Conservation (phyloP, 2,329 filamentous ascomycete genomes). For the Myriosclerotinia duriaeana region DNA sequence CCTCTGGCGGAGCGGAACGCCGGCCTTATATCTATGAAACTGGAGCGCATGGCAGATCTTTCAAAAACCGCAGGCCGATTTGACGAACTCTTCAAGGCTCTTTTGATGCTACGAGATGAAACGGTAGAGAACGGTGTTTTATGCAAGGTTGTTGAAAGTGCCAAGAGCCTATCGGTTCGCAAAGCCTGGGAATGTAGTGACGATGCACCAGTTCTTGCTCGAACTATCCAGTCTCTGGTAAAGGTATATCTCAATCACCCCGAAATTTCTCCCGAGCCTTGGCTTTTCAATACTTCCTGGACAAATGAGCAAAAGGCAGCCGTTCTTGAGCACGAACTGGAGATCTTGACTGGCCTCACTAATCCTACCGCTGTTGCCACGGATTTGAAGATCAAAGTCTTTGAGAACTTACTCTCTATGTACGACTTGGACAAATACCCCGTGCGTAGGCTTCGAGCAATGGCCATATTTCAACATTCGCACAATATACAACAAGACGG, state of each 20-base stretch:
- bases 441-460: constrained; percentile 37
- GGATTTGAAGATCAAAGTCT: constrained; percentile 31
- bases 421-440: constrained; percentile 38
- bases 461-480: constrained; percentile 32
- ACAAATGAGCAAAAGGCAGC: constrained; percentile 54
- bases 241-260: constrained; percentile 60
- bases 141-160: constrained; percentile 50
- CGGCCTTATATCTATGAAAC: constrained; percentile 61
- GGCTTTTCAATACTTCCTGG: constrained; percentile 34
- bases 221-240: constrained; percentile 59
- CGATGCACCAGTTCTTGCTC: constrained; percentile 54
- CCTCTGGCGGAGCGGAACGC: constrained; percentile 55
- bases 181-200: constrained; percentile 55
- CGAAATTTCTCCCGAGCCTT: constrained; percentile 53
- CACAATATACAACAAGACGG: constrained; percentile 9
- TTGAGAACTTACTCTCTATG: constrained; percentile 33
- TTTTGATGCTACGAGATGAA: constrained; percentile 60
- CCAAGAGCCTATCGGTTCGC: constrained; percentile 52
- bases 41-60: constrained; percentile 65
- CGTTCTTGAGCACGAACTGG: constrained; percentile 60
- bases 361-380: constrained; percentile 24
- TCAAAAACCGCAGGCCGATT: constrained; percentile 53
- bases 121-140: constrained; percentile 60
- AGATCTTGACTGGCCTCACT: constrained; percentile 42
- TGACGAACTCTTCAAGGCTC: constrained; percentile 58